Evolutionary conservation across 129 eudicot genomes (phyloP).

Genomic region (Arctium lappa): DNA sequence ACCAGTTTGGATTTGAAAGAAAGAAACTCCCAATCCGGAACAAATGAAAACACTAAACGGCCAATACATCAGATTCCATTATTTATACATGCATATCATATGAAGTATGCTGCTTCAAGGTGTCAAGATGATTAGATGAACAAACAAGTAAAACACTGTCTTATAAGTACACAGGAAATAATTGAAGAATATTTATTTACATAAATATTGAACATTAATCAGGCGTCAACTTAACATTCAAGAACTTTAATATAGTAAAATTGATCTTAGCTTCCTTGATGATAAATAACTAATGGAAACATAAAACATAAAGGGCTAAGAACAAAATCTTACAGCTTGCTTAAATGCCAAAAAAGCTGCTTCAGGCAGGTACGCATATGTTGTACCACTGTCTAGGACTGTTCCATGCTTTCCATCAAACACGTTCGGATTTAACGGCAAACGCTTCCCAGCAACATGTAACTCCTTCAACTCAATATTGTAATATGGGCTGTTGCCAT

Average conservation of each 20-base stretch:
- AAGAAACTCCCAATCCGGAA: too few relatives aligned
- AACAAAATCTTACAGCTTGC: constrained; percentile 63
- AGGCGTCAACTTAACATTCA: neutral
- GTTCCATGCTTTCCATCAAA: constrained; percentile 89
- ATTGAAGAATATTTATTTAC: neutral
- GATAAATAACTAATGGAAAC: neutral
- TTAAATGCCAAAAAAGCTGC: constrained; percentile 83
- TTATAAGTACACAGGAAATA: neutral
- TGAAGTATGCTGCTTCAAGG: too few relatives aligned
- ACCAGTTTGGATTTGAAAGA: too few relatives aligned
- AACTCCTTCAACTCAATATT: constrained; percentile 95
- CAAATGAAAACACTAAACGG: too few relatives aligned
- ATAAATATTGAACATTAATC: neutral
- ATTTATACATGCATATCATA: too few relatives aligned
- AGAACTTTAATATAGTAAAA: neutral
- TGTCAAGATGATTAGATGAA: too few relatives aligned
- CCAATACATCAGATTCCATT: too few relatives aligned
- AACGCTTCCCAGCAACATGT: constrained; percentile 88
- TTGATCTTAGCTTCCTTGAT: neutral
- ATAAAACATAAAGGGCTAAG: neutral
- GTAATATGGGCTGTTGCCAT: constrained; percentile 99
- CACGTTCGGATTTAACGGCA: constrained; percentile 54
- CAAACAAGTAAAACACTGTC: too few relatives aligned
- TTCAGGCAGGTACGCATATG: constrained; percentile 93
- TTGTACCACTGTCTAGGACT: constrained; percentile 87